A percentile compares a stretch with the other conserved stretches of the same genome.
Conservation (phyloP, 768 basidiomycete species). For the Naganishia onofrii region DNA sequence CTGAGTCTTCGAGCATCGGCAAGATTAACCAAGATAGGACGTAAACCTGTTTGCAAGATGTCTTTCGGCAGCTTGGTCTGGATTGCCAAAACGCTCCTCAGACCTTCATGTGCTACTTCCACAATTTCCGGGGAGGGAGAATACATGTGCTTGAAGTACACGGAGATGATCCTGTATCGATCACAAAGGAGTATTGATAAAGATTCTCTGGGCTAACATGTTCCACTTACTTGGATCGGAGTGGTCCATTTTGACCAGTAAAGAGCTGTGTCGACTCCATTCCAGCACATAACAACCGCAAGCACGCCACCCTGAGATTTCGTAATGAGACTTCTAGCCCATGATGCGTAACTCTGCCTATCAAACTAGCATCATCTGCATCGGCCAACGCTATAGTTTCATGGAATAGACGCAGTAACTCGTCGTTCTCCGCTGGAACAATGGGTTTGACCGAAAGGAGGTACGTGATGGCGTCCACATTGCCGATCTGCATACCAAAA, state of each 20-base stretch:
- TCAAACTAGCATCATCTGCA: conserved; percentile 81
- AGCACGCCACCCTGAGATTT: conserved; percentile 88
- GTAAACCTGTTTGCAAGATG: conserved; percentile 85
- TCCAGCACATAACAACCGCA: conserved; percentile 85
- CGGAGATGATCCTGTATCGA: conserved; percentile 72
- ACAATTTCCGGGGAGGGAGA: conserved; percentile 87
- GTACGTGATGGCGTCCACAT: conserved; percentile 94
- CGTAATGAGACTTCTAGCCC: conserved; percentile 77
- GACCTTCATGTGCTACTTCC: conserved; percentile 88
- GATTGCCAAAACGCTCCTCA: conserved; percentile 80
- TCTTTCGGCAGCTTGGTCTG: conserved; percentile 92
- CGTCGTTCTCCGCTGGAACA: conserved; percentile 85
- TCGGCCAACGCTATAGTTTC: conserved; percentile 94
- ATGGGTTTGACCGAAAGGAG: conserved; percentile 85
- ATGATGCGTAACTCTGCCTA: conserved; percentile 70
- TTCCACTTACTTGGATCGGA: conserved; percentile 67
- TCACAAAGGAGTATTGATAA: not conserved
- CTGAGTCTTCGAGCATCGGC: conserved; percentile 93
- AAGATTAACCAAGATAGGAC: conserved; percentile 95
- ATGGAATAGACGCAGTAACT: conserved; percentile 82
- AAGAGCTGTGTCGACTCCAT: conserved; percentile 95
- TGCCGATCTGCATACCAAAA: conserved; percentile 91
- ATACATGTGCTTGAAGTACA: conserved; percentile 98
- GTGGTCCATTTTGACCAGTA: conserved; percentile 63
- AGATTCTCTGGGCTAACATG: not conserved